A percentile compares a stretch with the other conserved stretches of the same genome.
phyloP scores from a whole-genome alignment of 1,139 yeast species.

The Kurtzmaniella quercitrusa region DNA sequence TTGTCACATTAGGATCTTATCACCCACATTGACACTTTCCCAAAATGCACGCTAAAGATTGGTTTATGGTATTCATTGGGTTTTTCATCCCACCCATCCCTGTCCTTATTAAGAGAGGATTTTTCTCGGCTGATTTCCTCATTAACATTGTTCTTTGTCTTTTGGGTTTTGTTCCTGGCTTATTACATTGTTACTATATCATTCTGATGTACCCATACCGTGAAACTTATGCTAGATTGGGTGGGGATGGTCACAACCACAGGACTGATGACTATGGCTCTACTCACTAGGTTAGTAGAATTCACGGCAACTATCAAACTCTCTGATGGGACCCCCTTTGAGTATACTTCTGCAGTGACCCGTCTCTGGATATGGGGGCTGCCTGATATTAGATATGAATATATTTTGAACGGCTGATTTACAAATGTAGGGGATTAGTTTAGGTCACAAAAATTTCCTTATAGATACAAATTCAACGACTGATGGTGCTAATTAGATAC shows the following conservation, averaged over 20 bases:
- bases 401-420: too few species aligned
- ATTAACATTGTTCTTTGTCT: slow-evolving; percentile 73
- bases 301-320: neutral
- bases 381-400: too few species aligned
- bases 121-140: slow-evolving; percentile 65
- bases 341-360: too few species aligned
- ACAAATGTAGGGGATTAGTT: too few species aligned
- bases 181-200: slow-evolving; percentile 60
- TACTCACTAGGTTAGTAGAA: slow-evolving; percentile 6
- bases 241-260: slow-evolving; percentile 30
- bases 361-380: too few species aligned
- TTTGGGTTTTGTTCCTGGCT: slow-evolving; percentile 80
- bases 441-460: too few species aligned
- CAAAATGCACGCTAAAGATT: slow-evolving; percentile 64
- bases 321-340: too few species aligned
- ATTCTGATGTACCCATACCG: slow-evolving; percentile 52
- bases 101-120: slow-evolving; percentile 72
- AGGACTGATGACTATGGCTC: slow-evolving; percentile 25
- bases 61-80: slow-evolving; percentile 77
- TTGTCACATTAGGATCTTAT: too few species aligned
- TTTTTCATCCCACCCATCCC: slow-evolving; percentile 81
- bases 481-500: too few species aligned
- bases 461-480: too few species aligned
- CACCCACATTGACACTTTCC: neutral
- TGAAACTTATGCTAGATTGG: slow-evolving; percentile 24